These are phyloP conservation scores for Candida xiaguanensis DNA, from an alignment of 805 yeast species.

Conservation along the genomic window DNA sequence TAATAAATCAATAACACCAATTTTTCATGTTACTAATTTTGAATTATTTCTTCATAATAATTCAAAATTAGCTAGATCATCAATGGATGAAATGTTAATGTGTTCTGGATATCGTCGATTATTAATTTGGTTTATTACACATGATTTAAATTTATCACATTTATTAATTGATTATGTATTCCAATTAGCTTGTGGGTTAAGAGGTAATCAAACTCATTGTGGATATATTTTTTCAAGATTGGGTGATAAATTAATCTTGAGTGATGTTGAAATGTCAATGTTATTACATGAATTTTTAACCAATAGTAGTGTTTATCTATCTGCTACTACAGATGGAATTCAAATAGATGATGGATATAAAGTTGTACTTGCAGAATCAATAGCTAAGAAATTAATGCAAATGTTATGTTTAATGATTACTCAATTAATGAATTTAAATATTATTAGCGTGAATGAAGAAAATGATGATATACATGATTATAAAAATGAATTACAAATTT, in stretches of 20 bases:
- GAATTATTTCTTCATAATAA: slow-evolving; percentile 51
- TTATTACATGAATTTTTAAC: slow-evolving; percentile 65
- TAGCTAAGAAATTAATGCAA: slow-evolving; percentile 43
- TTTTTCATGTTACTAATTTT: slow-evolving; percentile 38
- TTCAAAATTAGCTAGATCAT: slow-evolving; percentile 48
- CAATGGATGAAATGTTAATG: slow-evolving; percentile 72
- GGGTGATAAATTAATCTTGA: slow-evolving; percentile 47
- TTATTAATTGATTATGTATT: slow-evolving; percentile 59
- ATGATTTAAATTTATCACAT: slow-evolving; percentile 49
- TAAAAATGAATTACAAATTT: slow-evolving; percentile 54
- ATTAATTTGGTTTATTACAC: slow-evolving; percentile 66
- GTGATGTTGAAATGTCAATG: slow-evolving; percentile 63
- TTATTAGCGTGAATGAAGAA: slow-evolving; percentile 40
- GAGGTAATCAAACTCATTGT: slow-evolving; percentile 41
- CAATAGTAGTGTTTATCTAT: slow-evolving; percentile 37
- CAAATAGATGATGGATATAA: slow-evolving; percentile 26
- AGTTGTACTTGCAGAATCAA: slow-evolving; percentile 27
- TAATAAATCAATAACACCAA: slow-evolving; percentile 27
- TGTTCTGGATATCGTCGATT: slow-evolving; percentile 60
- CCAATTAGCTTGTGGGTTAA: slow-evolving; percentile 52
- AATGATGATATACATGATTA: slow-evolving; percentile 45
- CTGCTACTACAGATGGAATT: slow-evolving; percentile 28
- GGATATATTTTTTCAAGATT: slow-evolving; percentile 49
- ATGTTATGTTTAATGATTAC: slow-evolving; percentile 62
- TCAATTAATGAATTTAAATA: slow-evolving; percentile 43